Percentiles rank a stretch among this genome's conserved stretches.
phyloP scores from a whole-genome alignment of 148 eudicot species.

The Rhododendron williamsianum region DNA sequence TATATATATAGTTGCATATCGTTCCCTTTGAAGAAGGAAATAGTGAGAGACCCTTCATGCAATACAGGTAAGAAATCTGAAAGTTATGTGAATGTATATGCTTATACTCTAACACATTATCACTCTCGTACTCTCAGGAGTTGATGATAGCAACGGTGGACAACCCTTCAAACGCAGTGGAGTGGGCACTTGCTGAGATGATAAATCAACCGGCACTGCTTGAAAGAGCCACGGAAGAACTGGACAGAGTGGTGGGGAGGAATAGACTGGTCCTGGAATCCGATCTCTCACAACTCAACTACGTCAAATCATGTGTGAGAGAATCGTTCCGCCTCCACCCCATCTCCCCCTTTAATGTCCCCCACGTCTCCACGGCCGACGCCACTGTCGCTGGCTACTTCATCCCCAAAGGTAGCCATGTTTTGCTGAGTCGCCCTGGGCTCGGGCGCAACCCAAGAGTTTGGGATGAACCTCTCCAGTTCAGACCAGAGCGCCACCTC shows the following conservation, averaged over 20 bases:
- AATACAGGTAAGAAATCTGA: background rate
- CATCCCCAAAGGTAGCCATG: conserved; percentile 33
- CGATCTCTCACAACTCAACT: conserved; percentile 21
- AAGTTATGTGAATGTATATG: too few relatives aligned
- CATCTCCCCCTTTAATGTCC: conserved; percentile 21
- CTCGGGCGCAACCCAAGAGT: conserved; percentile 29
- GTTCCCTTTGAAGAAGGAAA: too few relatives aligned
- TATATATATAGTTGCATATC: background rate
- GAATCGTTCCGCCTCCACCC: conserved; percentile 35
- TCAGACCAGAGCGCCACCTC: conserved; percentile 34
- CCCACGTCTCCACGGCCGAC: conserved; percentile 19
- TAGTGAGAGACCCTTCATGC: background rate
- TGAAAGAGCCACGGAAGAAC: conserved; percentile 13
- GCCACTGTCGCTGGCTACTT: conserved; percentile 22
- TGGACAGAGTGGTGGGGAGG: conserved; percentile 23
- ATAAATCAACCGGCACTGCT: conserved; percentile 17
- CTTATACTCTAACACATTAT: background rate
- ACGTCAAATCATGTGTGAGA: conserved; percentile 20
- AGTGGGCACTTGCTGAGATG: conserved; percentile 31
- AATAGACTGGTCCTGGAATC: conserved; percentile 25
- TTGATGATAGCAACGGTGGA: conserved; percentile 13
- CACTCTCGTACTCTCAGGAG: background rate
- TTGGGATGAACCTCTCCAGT: conserved; percentile 25
- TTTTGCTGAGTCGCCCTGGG: conserved; percentile 24
- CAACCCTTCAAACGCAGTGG: conserved; percentile 23